Evolutionary conservation across 495 filamentous ascomycete species (phyloP).

Genomic region (Elaphomyces granulatus): DNA sequence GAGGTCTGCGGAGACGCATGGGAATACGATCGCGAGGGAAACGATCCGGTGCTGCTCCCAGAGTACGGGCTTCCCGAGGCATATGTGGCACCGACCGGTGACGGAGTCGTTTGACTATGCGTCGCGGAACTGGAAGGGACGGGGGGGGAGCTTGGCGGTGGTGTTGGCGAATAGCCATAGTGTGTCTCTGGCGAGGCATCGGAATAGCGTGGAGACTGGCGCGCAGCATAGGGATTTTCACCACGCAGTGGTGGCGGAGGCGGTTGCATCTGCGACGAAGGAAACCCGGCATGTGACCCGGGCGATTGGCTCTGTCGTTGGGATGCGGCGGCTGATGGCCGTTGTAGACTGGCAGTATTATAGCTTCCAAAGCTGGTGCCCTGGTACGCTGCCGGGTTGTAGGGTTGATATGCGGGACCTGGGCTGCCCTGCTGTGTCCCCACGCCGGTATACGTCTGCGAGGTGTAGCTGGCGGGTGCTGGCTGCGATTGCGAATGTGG

Average conservation of each 20-base stretch:
- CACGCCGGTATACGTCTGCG: constrained; percentile 32
- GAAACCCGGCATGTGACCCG: constrained; percentile 20
- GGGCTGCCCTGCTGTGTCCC: constrained; percentile 16
- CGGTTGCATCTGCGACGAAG: constrained; percentile 21
- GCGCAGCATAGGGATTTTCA: constrained; percentile 34
- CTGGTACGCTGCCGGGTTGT: constrained; percentile 60
- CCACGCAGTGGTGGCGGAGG: constrained; percentile 34
- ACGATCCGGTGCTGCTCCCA: constrained; percentile 9
- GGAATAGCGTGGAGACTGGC: constrained; percentile 19
- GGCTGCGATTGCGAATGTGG: constrained; percentile 42
- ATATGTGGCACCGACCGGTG: constrained; percentile 11
- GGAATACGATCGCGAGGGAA: constrained; percentile 17
- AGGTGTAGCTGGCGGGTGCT: constrained; percentile 23
- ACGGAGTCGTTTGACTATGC: constrained; percentile 14
- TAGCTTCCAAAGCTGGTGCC: constrained; percentile 13
- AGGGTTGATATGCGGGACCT: constrained; percentile 40
- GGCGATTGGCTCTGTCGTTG: constrained; percentile 23
- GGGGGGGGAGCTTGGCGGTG: constrained; percentile 3
- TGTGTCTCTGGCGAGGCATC: constrained; percentile 8
- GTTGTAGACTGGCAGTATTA: constrained; percentile 17
- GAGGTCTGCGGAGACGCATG: constrained; percentile 13
- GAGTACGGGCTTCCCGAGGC: constrained; percentile 15
- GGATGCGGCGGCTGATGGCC: constrained; percentile 20
- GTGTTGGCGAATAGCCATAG: constrained; percentile 11
- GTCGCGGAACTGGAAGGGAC: constrained; percentile 8